Evolutionary conservation across 768 basidiomycete genomes (phyloP).

Genomic region (Collybia sordida): DNA sequence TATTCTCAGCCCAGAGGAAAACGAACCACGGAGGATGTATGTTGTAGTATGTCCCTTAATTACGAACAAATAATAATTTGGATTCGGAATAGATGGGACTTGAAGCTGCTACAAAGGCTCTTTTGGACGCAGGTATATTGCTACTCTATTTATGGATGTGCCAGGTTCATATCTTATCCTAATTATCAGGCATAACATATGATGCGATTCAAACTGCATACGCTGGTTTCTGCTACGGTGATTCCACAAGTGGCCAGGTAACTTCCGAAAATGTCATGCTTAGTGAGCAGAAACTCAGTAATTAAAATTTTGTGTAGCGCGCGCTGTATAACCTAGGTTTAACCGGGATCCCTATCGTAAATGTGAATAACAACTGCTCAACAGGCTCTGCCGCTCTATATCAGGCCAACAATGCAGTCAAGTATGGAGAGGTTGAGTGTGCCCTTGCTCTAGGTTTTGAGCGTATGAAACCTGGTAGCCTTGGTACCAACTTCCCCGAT

Average conservation of each 20-base stretch:
- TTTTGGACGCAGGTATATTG: conserved; percentile 73
- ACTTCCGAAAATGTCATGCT: conserved; percentile 7
- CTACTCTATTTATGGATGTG: background rate
- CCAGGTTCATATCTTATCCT: background rate
- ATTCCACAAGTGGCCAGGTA: conserved; percentile 77
- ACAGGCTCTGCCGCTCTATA: conserved; percentile 80
- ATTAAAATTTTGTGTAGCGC: conserved; percentile 47
- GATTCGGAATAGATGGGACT: conserved; percentile 67
- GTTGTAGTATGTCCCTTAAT: background rate
- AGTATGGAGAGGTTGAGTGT: conserved; percentile 69
- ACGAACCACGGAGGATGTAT: conserved; percentile 70
- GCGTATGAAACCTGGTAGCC: conserved; percentile 75
- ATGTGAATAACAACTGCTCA: conserved; percentile 88
- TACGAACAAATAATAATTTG: background rate
- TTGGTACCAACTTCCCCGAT: conserved; percentile 65
- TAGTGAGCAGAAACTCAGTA: background rate
- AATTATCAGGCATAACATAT: conserved; percentile 70
- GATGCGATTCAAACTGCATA: conserved; percentile 72
- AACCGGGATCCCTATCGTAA: conserved; percentile 81
- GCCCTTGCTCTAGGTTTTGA: conserved; percentile 85
- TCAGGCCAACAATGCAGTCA: conserved; percentile 70
- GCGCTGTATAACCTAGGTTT: conserved; percentile 82
- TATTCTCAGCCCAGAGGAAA: conserved; percentile 56
- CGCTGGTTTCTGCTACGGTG: conserved; percentile 80
- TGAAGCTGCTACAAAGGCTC: conserved; percentile 84